These are phyloP conservation scores for Wallacemonas sp. DNA, from an alignment of 208 protist species.

Conservation along the genomic window DNA sequence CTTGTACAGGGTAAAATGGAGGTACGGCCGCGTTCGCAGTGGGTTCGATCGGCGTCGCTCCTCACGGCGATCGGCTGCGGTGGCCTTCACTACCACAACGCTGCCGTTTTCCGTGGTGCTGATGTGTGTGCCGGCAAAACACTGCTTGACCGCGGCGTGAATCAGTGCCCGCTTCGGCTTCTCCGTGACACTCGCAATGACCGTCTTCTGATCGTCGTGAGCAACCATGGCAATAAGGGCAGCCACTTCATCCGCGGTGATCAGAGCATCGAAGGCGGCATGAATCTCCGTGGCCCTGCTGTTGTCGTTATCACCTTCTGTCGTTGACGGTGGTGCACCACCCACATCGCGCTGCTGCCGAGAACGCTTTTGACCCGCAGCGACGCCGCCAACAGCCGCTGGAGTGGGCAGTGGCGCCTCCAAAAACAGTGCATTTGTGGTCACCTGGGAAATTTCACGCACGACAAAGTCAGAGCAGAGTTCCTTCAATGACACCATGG, in stretches of 20 bases:
- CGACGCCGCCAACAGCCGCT: neutral
- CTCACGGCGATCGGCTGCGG: constrained; percentile 55
- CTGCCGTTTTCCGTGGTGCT: constrained; percentile 66
- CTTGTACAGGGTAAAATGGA: constrained; percentile 95
- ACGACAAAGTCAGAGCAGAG: constrained; percentile 90
- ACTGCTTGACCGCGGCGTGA: constrained; percentile 62
- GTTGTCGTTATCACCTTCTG: neutral
- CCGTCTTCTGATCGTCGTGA: constrained; percentile 22
- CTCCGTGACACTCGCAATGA: constrained; percentile 38
- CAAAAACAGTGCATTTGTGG: constrained; percentile 57
- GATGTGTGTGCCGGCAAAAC: constrained; percentile 56
- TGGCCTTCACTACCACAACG: constrained; percentile 62
- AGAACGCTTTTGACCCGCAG: constrained; percentile 4
- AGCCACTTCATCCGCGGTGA: constrained; percentile 49
- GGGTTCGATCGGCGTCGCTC: constrained; percentile 60
- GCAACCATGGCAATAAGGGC: constrained; percentile 39
- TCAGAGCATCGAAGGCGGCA: constrained; percentile 25
- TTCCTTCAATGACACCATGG: constrained; percentile 72
- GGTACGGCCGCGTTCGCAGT: constrained; percentile 36
- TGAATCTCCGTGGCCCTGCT: neutral
- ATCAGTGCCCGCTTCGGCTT: constrained; percentile 60
- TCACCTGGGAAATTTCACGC: constrained; percentile 64
- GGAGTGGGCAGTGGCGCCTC: constrained; percentile 24
- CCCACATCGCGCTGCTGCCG: neutral
- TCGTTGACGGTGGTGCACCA: neutral